phyloP scores from a whole-genome alignment of 2,329 filamentous ascomycete genomes.

The Pleurostoma richardsiae region DNA sequence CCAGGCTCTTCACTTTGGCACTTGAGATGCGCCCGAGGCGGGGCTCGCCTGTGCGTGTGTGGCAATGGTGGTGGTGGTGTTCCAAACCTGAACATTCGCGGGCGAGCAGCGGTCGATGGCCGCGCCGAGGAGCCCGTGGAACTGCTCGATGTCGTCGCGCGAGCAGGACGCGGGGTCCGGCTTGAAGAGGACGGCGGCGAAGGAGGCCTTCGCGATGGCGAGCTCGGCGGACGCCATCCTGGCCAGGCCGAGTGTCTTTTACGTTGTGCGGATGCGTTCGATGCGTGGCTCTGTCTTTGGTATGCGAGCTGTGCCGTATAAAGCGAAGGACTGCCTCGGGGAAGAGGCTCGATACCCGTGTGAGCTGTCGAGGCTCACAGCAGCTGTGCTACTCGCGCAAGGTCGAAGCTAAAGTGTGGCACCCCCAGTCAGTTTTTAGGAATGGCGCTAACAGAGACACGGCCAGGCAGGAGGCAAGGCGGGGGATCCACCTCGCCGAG shows the following conservation, averaged over 20 bases:
- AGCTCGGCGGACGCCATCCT: conserved; percentile 65
- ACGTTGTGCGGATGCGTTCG: not conserved
- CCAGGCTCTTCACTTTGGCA: conserved; percentile 13
- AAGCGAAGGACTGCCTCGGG: not conserved
- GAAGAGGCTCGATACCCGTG: not conserved
- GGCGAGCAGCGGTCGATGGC: conserved; percentile 68
- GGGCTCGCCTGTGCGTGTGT: conserved; percentile 11
- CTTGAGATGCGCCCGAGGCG: conserved; percentile 5
- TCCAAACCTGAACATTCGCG: conserved; percentile 84
- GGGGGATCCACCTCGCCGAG: no score
- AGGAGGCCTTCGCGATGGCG: conserved; percentile 74
- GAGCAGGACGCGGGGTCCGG: conserved; percentile 66
- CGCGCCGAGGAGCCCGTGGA: conserved; percentile 61
- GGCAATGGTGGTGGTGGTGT: conserved; percentile 19
- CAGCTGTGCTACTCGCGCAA: no score
- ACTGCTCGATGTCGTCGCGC: conserved; percentile 64
- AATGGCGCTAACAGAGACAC: no score
- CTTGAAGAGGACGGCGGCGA: conserved; percentile 68
- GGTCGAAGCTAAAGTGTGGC: no score
- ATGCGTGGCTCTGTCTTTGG: not conserved
- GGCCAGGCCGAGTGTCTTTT: conserved; percentile 1
- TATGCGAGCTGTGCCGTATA: not conserved
- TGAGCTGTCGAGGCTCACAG: no score
- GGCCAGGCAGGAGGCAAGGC: no score
- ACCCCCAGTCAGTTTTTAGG: no score